Evolutionary conservation across 2,329 filamentous ascomycete genomes (phyloP).

Genomic region (Clonostachys chloroleuca): DNA sequence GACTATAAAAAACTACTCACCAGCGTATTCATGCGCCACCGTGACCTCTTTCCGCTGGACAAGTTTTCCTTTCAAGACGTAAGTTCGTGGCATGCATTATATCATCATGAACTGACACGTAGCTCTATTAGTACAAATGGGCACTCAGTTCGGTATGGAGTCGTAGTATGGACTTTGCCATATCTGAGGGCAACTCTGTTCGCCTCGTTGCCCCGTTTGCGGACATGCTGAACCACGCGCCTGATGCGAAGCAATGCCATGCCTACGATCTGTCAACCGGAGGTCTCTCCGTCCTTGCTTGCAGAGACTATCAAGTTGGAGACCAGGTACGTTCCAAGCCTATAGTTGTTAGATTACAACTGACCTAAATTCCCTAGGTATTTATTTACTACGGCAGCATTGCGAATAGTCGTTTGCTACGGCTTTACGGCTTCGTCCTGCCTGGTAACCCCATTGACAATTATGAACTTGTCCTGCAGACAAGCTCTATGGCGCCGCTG

Average conservation of each 20-base stretch:
- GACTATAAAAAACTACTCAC: constrained; percentile 19
- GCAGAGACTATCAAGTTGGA: too few relatives aligned
- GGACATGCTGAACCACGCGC: constrained; percentile 28
- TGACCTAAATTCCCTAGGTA: constrained; percentile 8
- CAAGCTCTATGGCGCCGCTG: constrained; percentile 20
- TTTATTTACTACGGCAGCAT: constrained; percentile 24
- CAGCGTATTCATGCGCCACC: constrained; percentile 18
- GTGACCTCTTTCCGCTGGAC: constrained; percentile 21
- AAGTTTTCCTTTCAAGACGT: constrained; percentile 24
- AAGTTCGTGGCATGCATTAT: constrained; percentile 28
- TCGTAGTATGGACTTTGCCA: too few relatives aligned
- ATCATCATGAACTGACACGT: constrained; percentile 4
- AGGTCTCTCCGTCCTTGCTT: constrained; percentile 17
- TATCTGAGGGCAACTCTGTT: too few relatives aligned
- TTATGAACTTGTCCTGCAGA: constrained; percentile 27
- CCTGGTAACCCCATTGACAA: constrained; percentile 25
- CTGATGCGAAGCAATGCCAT: constrained; percentile 24
- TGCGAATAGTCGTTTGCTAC: constrained; percentile 26
- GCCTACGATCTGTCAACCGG: constrained; percentile 22
- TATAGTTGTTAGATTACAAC: too few relatives aligned
- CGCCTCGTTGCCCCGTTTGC: constrained; percentile 18
- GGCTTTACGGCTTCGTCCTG: constrained; percentile 28
- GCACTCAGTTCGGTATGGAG: too few relatives aligned
- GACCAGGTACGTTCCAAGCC: too few relatives aligned
- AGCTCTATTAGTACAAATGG: too few relatives aligned